Evolutionary conservation across 2,329 filamentous ascomycete genomes (phyloP), one percentile per base, ranked within the genome.

Genomic region (Thelonectria discophora): DNA sequence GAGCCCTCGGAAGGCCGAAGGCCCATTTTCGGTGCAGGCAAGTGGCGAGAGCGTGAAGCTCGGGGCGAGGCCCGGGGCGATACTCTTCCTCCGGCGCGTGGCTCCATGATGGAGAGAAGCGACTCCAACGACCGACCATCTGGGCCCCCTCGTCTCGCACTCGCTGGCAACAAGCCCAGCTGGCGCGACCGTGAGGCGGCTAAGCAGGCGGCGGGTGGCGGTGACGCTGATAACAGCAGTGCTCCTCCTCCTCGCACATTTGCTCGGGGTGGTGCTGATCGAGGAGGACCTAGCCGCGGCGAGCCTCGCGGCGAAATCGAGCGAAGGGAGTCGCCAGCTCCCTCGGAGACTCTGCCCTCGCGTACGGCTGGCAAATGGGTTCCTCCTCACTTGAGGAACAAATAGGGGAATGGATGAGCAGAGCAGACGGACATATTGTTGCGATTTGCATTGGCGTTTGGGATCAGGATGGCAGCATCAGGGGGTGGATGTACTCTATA

Each of bases 161-260:
- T 93, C 55, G 78, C 85, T 62, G 68, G 68, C 68, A 81, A 75
- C 74, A 89, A 88, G 79, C 82, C 87, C 56, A 86, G 84, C 70
- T 93, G 90, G 91, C 88, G 90, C 76, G 90, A 93, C 32, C 88
- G 90, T 71, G 86, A 92, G 77, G 87, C 86, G 52, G 79, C 81
- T 62, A 83, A 71, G 70, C 74, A 79, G 37, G 69, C 73, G 45
- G 66, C 73, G 53, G 75, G 77, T 57, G 72, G 76, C 34, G 70
- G 76, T 11, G 71, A 73, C 49, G 69, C 77, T 48, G 83, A 83
- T 62, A 76, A 71, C 49, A 62, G 53, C 45, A 63, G 63, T 32
- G 53, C 69, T 32, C 74, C 82, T 30, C 78, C 84, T 37, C 74
- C 82, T 59, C 63, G 73, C 57, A 66, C 64, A 49, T 75, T 79